These are phyloP conservation scores for Pythium myriotylum DNA, from an alignment of 352 stramenopile genomes.

Conservation along the genomic window DNA sequence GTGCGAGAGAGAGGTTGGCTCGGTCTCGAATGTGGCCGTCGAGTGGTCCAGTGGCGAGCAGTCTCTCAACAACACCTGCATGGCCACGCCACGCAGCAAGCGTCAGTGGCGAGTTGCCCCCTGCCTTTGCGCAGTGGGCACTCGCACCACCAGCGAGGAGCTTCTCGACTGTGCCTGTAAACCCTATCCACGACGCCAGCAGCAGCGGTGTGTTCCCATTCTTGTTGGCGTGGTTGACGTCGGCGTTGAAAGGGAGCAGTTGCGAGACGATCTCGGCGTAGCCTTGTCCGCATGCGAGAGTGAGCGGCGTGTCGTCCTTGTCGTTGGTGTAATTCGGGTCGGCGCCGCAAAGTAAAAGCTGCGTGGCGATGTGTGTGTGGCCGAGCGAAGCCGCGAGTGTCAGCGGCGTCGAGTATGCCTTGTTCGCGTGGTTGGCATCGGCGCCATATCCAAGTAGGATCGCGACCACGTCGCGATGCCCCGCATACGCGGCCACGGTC, in stretches of 20 bases:
- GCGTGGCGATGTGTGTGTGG: neutral
- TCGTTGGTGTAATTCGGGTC: slow-evolving; percentile 15
- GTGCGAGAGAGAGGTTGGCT: neutral
- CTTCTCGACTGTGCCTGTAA: neutral
- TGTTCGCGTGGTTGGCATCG: neutral
- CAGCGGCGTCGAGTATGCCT: neutral
- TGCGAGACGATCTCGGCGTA: slow-evolving; percentile 14
- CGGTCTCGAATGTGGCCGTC: neutral
- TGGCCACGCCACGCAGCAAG: neutral
- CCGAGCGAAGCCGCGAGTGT: neutral
- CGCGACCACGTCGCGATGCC: slow-evolving; percentile 33
- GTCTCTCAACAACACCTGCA: neutral
- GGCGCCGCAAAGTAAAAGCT: slow-evolving; percentile 27
- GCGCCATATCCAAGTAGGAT: too few relatives aligned
- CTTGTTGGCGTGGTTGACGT: slow-evolving; percentile 19
- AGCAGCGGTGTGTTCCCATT: slow-evolving; percentile 31
- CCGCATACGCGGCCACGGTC: slow-evolving; percentile 20
- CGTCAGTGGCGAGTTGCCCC: neutral
- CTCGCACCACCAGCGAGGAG: neutral
- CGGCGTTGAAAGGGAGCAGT: slow-evolving; percentile 29
- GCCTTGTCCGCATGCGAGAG: slow-evolving; percentile 32
- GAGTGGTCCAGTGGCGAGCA: neutral
- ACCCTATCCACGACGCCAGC: neutral
- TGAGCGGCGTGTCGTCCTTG: slow-evolving; percentile 20
- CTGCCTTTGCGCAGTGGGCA: neutral